These are phyloP conservation scores for Monosporascus sp. DNA, from an alignment of 2,329 filamentous ascomycete species.

Conservation along the genomic window DNA sequence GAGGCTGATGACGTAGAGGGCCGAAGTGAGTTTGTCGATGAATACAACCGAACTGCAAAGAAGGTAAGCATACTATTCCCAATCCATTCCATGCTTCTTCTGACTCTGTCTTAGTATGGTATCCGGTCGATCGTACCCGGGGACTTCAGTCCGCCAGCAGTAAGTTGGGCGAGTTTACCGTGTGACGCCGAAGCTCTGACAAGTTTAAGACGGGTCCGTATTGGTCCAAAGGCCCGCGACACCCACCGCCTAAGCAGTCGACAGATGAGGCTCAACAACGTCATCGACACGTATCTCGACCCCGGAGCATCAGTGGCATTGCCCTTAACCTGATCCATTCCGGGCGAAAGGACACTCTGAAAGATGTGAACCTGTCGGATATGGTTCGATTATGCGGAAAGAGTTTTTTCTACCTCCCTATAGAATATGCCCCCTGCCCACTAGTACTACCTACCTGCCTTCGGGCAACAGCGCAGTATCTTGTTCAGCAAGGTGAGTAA, in stretches of 20 bases:
- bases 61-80: conserved; percentile 36
- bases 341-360: conserved; percentile 40
- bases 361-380: conserved; percentile 48
- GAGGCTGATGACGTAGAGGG: conserved; percentile 47
- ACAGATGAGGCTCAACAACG: conserved; percentile 21
- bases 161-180: conserved; percentile 9
- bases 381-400: conserved; percentile 60
- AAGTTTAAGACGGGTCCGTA: background rate
- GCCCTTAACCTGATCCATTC: conserved; percentile 40
- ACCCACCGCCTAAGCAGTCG: conserved; percentile 28
- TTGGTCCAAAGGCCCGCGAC: conserved; percentile 28
- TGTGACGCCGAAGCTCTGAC: background rate
- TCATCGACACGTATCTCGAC: conserved; percentile 32
- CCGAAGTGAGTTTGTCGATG: conserved; percentile 43
- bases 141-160: conserved; percentile 18
- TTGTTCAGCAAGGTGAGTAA: conserved; percentile 54
- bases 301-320: conserved; percentile 52
- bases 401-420: conserved; percentile 56
- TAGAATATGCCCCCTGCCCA: conserved; percentile 52
- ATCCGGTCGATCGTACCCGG: conserved; percentile 33
- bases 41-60: conserved; percentile 57
- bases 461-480: conserved; percentile 60
- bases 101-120: conserved; percentile 43
- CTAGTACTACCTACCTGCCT: conserved; percentile 61
- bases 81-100: background rate